Percentiles rank a stretch among this genome's conserved stretches.
phyloP scores from a whole-genome alignment of 148 eudicot genomes.

The Camellia sinensis region DNA sequence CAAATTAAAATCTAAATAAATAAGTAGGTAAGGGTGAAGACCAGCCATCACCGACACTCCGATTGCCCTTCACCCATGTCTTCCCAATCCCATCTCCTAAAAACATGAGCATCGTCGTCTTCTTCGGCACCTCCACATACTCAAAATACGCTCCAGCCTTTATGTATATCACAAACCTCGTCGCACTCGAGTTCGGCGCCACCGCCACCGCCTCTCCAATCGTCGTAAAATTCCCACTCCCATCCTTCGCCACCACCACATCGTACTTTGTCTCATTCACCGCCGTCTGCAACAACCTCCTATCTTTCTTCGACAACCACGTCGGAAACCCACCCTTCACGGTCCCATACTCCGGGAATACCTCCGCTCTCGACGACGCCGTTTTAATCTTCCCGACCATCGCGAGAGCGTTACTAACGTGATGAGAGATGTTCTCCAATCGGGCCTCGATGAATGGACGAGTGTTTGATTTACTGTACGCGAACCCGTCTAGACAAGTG shows the following conservation, averaged over 20 bases:
- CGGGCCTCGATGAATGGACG: constrained; percentile 34
- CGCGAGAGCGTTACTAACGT: constrained; percentile 73
- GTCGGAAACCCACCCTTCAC: constrained; percentile 44
- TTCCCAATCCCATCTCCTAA: constrained; percentile 81
- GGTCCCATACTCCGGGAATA: constrained; percentile 32
- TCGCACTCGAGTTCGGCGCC: constrained; percentile 47
- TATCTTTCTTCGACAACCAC: constrained; percentile 50
- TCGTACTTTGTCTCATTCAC: constrained; percentile 26
- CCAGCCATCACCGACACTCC: constrained; percentile 75
- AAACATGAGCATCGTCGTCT: constrained; percentile 54
- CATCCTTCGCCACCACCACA: constrained; percentile 72
- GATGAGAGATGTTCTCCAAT: constrained; percentile 45
- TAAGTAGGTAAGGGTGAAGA: too few relatives aligned
- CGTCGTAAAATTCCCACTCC: constrained; percentile 63
- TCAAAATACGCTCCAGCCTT: constrained; percentile 68
- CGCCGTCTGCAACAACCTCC: constrained; percentile 37
- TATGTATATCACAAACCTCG: constrained; percentile 65
- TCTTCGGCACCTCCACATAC: constrained; percentile 60
- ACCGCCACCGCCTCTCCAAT: constrained; percentile 49
- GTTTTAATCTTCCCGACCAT: constrained; percentile 49
- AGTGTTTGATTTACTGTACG: constrained; percentile 34
- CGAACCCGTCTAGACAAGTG: constrained; percentile 85
- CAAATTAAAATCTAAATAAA: too few relatives aligned
- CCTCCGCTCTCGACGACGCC: constrained; percentile 15
- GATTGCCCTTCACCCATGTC: constrained; percentile 60